These are phyloP conservation scores for Fraxinus albicans DNA, from an alignment of 305 asterid genomes.

Conservation along the genomic window DNA sequence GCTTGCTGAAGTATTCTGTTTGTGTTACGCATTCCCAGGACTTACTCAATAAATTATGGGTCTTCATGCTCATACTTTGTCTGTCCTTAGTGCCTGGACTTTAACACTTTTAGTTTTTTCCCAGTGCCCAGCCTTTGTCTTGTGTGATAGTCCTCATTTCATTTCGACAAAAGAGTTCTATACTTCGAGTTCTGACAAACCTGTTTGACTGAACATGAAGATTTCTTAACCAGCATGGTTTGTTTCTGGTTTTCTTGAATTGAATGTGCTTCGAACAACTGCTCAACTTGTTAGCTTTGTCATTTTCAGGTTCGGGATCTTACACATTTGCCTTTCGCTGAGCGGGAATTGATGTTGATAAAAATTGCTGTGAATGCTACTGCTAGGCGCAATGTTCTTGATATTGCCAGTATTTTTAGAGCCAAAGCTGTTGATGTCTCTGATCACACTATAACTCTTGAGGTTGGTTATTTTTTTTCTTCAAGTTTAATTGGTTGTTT, in stretches of 20 bases:
- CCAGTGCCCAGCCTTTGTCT: background rate
- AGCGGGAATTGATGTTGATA: constrained; percentile 83
- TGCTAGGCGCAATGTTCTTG: constrained; percentile 90
- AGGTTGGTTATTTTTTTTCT: constrained; percentile 38
- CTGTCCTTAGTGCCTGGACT: background rate
- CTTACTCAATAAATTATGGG: background rate
- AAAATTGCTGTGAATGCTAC: constrained; percentile 85
- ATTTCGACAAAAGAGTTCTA: background rate
- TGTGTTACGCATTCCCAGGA: background rate
- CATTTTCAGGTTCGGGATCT: constrained; percentile 70
- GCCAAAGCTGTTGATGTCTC: constrained; percentile 96
- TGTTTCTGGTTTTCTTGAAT: background rate
- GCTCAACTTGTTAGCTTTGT: constrained; percentile 22
- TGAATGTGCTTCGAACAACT: constrained; percentile 25
- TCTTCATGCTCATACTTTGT: background rate
- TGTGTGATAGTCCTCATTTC: background rate
- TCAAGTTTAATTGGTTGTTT: constrained; percentile 4
- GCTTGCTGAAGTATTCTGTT: background rate
- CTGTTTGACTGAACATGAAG: background rate
- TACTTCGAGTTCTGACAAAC: background rate
- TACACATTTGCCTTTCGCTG: constrained; percentile 91
- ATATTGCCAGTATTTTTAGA: constrained; percentile 93
- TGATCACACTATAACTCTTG: constrained; percentile 90
- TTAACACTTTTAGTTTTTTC: background rate
- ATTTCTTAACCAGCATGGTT: background rate